A percentile compares a stretch with the other conserved stretches of the same genome.
Conservation (phyloP, 2,329 filamentous ascomycete species). For the Xylariaceae sp. region DNA sequence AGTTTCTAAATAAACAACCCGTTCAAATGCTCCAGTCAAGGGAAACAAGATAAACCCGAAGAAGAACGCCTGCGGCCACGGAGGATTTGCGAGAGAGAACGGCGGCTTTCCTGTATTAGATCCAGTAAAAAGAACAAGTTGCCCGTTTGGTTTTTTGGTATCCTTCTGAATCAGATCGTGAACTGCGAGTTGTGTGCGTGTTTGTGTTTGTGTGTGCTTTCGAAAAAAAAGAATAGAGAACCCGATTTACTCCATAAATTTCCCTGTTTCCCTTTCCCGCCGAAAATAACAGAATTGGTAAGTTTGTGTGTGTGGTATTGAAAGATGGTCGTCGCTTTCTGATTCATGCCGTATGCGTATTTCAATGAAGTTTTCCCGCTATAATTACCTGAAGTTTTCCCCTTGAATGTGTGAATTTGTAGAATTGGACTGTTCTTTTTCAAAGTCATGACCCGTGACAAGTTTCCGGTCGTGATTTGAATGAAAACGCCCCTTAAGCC, state of each 20-base stretch:
- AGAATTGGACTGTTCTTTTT: background rate
- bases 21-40: too few species aligned
- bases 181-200: background rate
- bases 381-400: background rate
- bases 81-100: too few species aligned
- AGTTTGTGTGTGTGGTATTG: background rate
- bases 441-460: too few species aligned
- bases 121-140: background rate
- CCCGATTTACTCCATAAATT: conserved; percentile 8
- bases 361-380: conserved; percentile 1
- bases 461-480: too few species aligned
- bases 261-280: conserved; percentile 9
- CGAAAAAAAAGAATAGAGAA: background rate
- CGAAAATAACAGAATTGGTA: background rate
- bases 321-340: conserved; percentile 7
- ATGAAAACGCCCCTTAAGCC: background rate
- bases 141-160: conserved; percentile 13
- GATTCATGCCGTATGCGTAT: conserved; percentile 1
- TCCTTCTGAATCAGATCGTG: conserved; percentile 15
- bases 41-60: too few species aligned
- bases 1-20: too few species aligned
- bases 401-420: background rate
- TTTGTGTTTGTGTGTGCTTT: background rate
- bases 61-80: too few species aligned
- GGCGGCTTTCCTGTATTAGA: too few species aligned